Base-by-base conservation (phyloP, 2,329 filamentous ascomycete species). In the Triangularia setosa region DNA sequence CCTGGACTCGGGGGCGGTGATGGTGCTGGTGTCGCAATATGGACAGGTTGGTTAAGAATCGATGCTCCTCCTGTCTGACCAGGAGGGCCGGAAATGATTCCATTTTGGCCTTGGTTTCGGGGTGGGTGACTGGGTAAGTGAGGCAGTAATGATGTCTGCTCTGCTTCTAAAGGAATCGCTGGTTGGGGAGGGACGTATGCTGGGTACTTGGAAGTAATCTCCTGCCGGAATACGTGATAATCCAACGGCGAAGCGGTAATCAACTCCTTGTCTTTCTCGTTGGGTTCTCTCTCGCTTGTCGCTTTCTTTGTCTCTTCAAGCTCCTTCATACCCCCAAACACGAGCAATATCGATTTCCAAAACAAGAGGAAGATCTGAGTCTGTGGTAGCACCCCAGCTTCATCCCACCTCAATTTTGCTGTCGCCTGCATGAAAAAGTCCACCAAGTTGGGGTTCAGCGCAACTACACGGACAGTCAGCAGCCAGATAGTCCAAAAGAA, bases 161-260 rank as follows among this genome's bases (percentile, higher is more conserved):
- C 93, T 21, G 91, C 85, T 74, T 98, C 94, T 14, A 98, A 82
- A 1, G 93, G 92, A 65, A 98, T 88, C 5, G 91, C 78, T 1
- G 92, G 90, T 61, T 87, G 89, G 2, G 95, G 95, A 2, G 95
- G 93, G 64, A 96, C 90, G 75, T 99, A 99, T 2, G 95, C 91
- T 11, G 95, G 95, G 75, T 99, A 99, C 78, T 99, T 99, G 1
- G 94, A 97, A 16, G 90, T 96, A 64, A 99, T 94, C 75, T 99
- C 95, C 75, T 97, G 94, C 35, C 95, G 89, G 74, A 99, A 99
- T 23, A 93, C 84, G 74, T 99, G 94, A 73, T 99, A 99, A 73
- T 99, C 95, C 11, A 99, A 80, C 4, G 95, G 95, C 1, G 94
- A 97, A 4, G 95, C 94, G 1, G 91, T 96, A 66, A 99, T 94